Base-by-base conservation (phyloP, 2,329 filamentous ascomycete genomes). In the Curvularia eragrostidis region DNA sequence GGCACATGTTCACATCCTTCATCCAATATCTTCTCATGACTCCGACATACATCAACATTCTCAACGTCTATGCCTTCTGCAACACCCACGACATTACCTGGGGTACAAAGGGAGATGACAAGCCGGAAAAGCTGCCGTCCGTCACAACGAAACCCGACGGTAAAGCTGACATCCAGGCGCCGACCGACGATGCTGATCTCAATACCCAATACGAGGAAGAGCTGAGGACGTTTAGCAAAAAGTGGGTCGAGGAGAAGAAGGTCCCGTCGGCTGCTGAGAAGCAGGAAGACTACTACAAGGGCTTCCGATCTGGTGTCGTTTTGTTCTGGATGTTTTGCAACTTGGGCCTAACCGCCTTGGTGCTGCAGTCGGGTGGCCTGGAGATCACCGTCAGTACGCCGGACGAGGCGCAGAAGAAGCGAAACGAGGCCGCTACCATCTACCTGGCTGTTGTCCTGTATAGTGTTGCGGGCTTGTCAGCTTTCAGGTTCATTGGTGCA, bases 11-110 rank as follows among this genome's bases (percentile, higher is more conserved):
- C 77, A 98, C 95, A n/a, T 87, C 80, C 50, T 92, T 98, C 78
- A 77, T 93, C 48, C 95, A 98, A 85, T 99, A 99, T 77, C 88
- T 98, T 68, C 86, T 98, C 41, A 85, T 99, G 56, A 97, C 93
- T 0, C 95, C 95, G 0, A 97, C 93, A 0, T 99, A 97, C 80
- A 96, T 96, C 81, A 99, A 98, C 79, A 93, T 98, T 58, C 88
- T 99, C 70, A 99, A 98, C 82, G 95, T 99, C 56, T 99, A 98
- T 79, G 94, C 94, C 60, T 99, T 99, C 80, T 98, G 93, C 80
- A 97, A 97, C 79, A 97, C 93, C 24, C 93, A 97, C 83, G 93
- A 97, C 73, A 95, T 97, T 64, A 96, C 93, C 3, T 97, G 93
- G 93, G 93, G 93, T 72, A 99, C 95, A 41, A 99, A 98, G 79